A percentile compares a stretch with the other conserved stretches of the same genome.
phyloP scores from a whole-genome alignment of 257 asterid genomes.

The Hygrophila difformis region DNA sequence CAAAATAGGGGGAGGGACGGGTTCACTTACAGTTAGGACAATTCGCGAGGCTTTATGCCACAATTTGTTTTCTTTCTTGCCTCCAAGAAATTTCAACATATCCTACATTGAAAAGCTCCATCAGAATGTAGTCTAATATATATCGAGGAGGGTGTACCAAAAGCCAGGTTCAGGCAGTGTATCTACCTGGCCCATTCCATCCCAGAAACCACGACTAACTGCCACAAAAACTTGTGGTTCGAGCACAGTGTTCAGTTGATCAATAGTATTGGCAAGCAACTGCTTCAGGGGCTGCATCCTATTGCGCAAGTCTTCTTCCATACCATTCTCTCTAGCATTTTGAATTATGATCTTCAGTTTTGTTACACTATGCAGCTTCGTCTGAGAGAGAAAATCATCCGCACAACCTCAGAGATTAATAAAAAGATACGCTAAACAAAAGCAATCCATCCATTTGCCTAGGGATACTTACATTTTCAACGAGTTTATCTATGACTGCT shows the following conservation, averaged over 20 bases:
- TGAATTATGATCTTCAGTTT: slow-evolving; percentile 79
- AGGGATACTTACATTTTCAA: slow-evolving; percentile 61
- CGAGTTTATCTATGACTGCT: slow-evolving; percentile 69
- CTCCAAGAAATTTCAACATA: slow-evolving; percentile 60
- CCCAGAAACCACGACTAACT: slow-evolving; percentile 83
- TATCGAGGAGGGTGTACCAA: not conserved
- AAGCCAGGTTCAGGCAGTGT: not conserved
- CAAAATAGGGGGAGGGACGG: too few species aligned
- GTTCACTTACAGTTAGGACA: slow-evolving; percentile 82
- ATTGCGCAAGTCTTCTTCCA: slow-evolving; percentile 55
- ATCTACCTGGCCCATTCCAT: slow-evolving; percentile 87
- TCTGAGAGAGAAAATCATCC: slow-evolving; percentile 24
- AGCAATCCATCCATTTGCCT: too few species aligned
- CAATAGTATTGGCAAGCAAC: slow-evolving; percentile 43
- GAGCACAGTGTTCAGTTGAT: slow-evolving; percentile 50
- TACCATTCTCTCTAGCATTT: slow-evolving; percentile 58
- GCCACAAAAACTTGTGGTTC: slow-evolving; percentile 71
- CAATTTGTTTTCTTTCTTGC: slow-evolving; percentile 59
- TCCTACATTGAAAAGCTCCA: slow-evolving; percentile 37
- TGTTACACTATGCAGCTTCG: slow-evolving; percentile 63
- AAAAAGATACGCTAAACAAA: not conserved
- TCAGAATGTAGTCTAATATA: not conserved
- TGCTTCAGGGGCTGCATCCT: slow-evolving; percentile 84
- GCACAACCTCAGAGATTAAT: not conserved
- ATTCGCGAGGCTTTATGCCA: slow-evolving; percentile 86